A percentile compares a stretch with the other conserved stretches of the same genome.
These are phyloP conservation scores for Nakazawaea peltata DNA, from an alignment of 805 yeast species.

Conservation along the genomic window DNA sequence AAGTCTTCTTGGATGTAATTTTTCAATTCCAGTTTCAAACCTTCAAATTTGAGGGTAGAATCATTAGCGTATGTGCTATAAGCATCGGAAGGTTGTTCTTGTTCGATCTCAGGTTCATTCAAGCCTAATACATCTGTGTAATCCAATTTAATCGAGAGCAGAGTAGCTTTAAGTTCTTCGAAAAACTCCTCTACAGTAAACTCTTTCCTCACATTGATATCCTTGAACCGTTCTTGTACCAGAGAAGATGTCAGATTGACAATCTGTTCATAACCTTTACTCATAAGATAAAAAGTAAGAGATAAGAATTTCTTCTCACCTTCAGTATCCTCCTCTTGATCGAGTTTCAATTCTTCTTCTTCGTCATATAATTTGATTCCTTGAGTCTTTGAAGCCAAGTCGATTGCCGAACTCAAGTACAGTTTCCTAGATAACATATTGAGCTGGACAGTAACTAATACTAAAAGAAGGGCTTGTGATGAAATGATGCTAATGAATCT, in stretches of 20 bases:
- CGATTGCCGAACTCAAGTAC: slow-evolving; percentile 71
- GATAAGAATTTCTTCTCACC: slow-evolving; percentile 80
- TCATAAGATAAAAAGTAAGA: slow-evolving; percentile 89
- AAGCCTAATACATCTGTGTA: slow-evolving; percentile 10
- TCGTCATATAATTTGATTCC: slow-evolving; percentile 20
- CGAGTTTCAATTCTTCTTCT: slow-evolving; percentile 11
- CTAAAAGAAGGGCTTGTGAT: slow-evolving; percentile 57
- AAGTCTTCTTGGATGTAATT: slow-evolving; percentile 20
- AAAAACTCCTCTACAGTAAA: slow-evolving; percentile 56
- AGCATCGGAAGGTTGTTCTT: slow-evolving; percentile 16
- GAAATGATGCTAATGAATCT: slow-evolving; percentile 67
- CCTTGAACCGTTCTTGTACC: slow-evolving; percentile 54
- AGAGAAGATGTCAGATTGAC: slow-evolving; percentile 42
- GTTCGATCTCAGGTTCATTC: slow-evolving; percentile 11
- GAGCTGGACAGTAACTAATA: slow-evolving; percentile 77
- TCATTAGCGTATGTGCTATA: no score
- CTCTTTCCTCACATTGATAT: slow-evolving; percentile 66
- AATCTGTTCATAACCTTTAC: slow-evolving; percentile 70
- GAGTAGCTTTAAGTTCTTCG: slow-evolving; percentile 28
- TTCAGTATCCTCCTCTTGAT: slow-evolving; percentile 18
- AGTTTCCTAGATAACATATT: slow-evolving; percentile 84
- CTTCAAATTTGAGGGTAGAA: no score
- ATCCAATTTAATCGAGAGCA: slow-evolving; percentile 19
- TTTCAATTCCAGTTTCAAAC: slow-evolving; percentile 21
- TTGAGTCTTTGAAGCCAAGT: slow-evolving; percentile 46